Evolutionary conservation across 139 green algal genomes (phyloP), one percentile per base, ranked within the genome.

Genomic region (Chlamydomonas schloesseri): DNA sequence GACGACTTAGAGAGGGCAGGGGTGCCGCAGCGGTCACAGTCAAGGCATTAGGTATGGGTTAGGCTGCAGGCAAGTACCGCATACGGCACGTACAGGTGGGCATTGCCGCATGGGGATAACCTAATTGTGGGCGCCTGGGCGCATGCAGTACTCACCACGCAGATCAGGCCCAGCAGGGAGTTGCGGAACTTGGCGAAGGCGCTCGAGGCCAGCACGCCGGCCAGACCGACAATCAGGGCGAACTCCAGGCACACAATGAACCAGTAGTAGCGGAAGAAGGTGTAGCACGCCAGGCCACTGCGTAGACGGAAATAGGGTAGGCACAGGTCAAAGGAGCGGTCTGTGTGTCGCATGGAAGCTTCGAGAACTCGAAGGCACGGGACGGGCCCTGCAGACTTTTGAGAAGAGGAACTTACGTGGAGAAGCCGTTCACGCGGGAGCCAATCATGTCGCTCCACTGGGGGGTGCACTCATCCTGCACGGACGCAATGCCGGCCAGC

Each of bases 261-360:
- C 82, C 82, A 87, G 58, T 87, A 82, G 71, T 87, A 87, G 8
- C 82, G 82, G 71, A 82, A 87, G 3, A 68, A 8, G 13, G 31
- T 14, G 21, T 47, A 33, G 58, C 82, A 87, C 24, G 71, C 37
- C 70, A 87, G 71, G 42, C 42, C 71, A 6, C 42, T 50, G 42
- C 42, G 42, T 5, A 50, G n/a, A n/a, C n/a, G n/a, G n/a, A n/a
- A n/a, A n/a, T n/a, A n/a, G n/a, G n/a, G n/a, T n/a, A n/a, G n/a
- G 42, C 42, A 50, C 42, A 50, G 42, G 6, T 13, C 42, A 50
- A 50, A 50, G 42, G 8, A 50, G 5, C 42, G 42, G n/a, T n/a
- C n/a, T n/a, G n/a, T n/a, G n/a, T n/a, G n/a, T n/a, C n/a, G n/a
- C n/a, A n/a, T n/a, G n/a, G n/a, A n/a, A n/a, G n/a, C n/a, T n/a